Base-by-base conservation (phyloP, 768 basidiomycete genomes). In the Tricholoma saponaceum region DNA sequence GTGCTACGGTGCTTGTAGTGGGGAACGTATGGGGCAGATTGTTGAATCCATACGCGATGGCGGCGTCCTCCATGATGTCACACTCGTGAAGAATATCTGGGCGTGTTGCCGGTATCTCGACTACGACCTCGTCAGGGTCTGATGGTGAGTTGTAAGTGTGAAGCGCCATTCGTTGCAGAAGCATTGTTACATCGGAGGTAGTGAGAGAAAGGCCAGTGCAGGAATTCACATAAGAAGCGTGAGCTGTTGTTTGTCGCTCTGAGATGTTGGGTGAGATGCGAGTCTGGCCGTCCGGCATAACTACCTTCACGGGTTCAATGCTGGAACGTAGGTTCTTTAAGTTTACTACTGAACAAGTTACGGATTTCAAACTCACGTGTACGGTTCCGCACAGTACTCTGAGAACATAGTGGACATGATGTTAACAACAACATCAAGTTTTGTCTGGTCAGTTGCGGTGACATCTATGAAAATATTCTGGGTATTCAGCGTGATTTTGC, bases 21-120 rank as follows among this genome's bases (percentile, higher is more conserved):
- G 97, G 97, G 83, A 99, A 95, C 13, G 84, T 86, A 64, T 91
- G 83, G 1, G 93, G 92, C 25, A 99, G 80, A 65, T 96, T 97
- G 77, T 99, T 98, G 80, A 94, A 98, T 1, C 97, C 97, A 68
- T 95, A 97, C 0, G 95, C 97, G 62, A 99, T 92, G 9, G 97
- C 97, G 2, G 89, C 93, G 62, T 99, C 97, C 69, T 99, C 97
- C 87, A 99, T 90, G 69, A 98, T 83, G 69, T 99, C 97, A 67
- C 95, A 97, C 70, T 98, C 95, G 69, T 99, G 97, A 55, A 99
- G 76, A 62, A 99, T 98, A 68, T 99, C 97, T 1, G 97, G 95
- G 35, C 97, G 85, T n/a, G 95, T 98, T n/a, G 90, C 79, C 4
- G 97, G 96, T 49, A 99, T 80, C 32, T 83, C 75, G 25, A 98